Conservation (phyloP, 345 rosid genomes). For the Raphanus sativus region DNA sequence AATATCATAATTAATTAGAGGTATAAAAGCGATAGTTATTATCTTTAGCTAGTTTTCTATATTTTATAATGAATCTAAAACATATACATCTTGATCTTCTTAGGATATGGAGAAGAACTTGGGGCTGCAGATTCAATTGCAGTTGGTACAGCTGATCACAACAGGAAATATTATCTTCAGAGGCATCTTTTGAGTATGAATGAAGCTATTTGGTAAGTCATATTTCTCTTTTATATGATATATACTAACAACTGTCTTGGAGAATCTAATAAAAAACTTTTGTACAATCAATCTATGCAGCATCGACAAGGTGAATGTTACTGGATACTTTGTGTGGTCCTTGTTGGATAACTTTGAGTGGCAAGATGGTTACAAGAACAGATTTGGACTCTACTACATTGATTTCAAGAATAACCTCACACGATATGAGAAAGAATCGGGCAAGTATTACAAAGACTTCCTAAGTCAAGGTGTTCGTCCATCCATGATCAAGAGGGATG, state of each 20-base stretch:
- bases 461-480: slow-evolving; percentile 20
- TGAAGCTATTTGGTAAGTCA: slow-evolving; percentile 5
- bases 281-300: background rate
- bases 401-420: slow-evolving; percentile 20
- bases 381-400: slow-evolving; percentile 11
- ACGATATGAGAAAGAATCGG: slow-evolving; percentile 1
- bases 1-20: background rate
- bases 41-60: background rate
- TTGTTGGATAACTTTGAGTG: slow-evolving; percentile 30
- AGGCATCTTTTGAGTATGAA: slow-evolving; percentile 3
- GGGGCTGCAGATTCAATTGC: background rate
- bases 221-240: background rate
- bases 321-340: slow-evolving; percentile 25
- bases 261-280: background rate
- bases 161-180: slow-evolving; percentile 1
- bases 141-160: background rate
- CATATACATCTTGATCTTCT: background rate
- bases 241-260: background rate
- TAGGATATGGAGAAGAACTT: slow-evolving; percentile 11
- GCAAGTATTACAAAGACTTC: slow-evolving; percentile 2
- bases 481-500: background rate
- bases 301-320: slow-evolving; percentile 16
- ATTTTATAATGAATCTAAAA: background rate
- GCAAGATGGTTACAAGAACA: slow-evolving; percentile 22
- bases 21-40: too few relatives aligned